Base-by-base conservation (phyloP, 2,329 filamentous ascomycete genomes). In the Ascosphaera apis region DNA sequence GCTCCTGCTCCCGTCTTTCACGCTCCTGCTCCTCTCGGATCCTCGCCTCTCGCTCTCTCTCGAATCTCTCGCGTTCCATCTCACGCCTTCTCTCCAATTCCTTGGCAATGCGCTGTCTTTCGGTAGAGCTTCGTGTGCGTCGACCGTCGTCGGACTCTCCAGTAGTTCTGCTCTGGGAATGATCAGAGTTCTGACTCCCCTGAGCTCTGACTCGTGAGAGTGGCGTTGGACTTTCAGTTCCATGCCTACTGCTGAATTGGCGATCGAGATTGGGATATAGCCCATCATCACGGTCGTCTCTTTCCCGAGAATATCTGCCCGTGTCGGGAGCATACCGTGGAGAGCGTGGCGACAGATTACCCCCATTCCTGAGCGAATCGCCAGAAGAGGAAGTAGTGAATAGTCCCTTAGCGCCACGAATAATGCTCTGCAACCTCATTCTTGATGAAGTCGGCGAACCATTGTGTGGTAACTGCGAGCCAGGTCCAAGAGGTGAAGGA, bases 401-500 rank as follows among this genome's bases (percentile, higher is more conserved):
- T 34, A 93, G 68, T 11, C 76, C 80, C 53, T 79, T 86, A 3
- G 84, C 88, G 37, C 76, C 79, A 55, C 83, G 84, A 46, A 93
- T 63, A 40, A 92, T 83, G 7, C 84, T 91, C 33, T 86, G 91
- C 34, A 95, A 63, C 51, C 83, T 91, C 48, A 79, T 81, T 58
- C 92, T 95, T 18, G 88, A 84, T 36, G 88, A 82, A 54, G 84
- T 92, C 40, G 93, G 56, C 3, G 82, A 82, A 39, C 77, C 86
- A 44, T 91, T 83, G 58, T 52, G 67, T 57, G 52, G 65, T 45
- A 45, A 52, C 18, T 69, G 70, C 16, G 69, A 72, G 19, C 6
- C 6, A 5, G 21, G 21, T 25, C 21, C 11, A 5, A 25, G 11
- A 5, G 21, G 21, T 25, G 21, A 25, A 11, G 21, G 21, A 25